These are phyloP conservation scores for Hyphodiscus sp. DNA, from an alignment of 2,329 filamentous ascomycete genomes.

Conservation along the genomic window DNA sequence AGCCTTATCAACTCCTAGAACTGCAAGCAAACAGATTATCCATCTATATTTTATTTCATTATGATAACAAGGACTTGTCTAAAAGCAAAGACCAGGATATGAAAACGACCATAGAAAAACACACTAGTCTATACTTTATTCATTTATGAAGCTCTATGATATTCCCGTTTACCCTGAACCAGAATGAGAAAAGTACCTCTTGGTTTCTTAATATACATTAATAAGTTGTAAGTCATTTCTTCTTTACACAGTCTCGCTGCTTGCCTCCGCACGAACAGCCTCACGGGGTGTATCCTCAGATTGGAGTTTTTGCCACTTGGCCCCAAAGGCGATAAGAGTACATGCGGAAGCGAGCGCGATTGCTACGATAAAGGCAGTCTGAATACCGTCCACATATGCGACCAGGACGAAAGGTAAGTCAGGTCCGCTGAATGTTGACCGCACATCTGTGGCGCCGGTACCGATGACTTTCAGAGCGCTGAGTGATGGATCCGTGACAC, in stretches of 20 bases:
- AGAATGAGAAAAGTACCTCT: too few species aligned
- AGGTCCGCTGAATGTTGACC: slow-evolving; percentile 24
- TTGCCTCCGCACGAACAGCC: not conserved
- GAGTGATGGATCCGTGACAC: slow-evolving; percentile 25
- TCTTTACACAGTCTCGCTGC: not conserved
- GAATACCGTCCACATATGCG: slow-evolving; percentile 30
- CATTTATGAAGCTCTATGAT: too few species aligned
- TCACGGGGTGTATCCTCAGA: not conserved
- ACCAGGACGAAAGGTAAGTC: slow-evolving; percentile 31
- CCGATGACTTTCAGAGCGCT: slow-evolving; percentile 30
- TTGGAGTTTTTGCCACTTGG: not conserved
- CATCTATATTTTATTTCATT: too few species aligned
- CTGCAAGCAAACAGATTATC: too few species aligned
- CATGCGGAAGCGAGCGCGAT: slow-evolving; percentile 7
- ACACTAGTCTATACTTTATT: too few species aligned
- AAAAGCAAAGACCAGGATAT: too few species aligned
- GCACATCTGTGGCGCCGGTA: slow-evolving; percentile 36
- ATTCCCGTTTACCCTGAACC: too few species aligned
- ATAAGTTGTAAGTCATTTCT: too few species aligned
- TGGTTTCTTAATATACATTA: too few species aligned
- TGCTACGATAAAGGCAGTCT: slow-evolving; percentile 7
- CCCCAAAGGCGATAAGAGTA: not conserved
- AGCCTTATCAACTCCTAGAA: too few species aligned
- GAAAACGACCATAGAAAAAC: too few species aligned
- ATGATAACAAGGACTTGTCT: too few species aligned